Conservation (phyloP, 768 basidiomycete species). For the Clitopilus hobsonii region DNA sequence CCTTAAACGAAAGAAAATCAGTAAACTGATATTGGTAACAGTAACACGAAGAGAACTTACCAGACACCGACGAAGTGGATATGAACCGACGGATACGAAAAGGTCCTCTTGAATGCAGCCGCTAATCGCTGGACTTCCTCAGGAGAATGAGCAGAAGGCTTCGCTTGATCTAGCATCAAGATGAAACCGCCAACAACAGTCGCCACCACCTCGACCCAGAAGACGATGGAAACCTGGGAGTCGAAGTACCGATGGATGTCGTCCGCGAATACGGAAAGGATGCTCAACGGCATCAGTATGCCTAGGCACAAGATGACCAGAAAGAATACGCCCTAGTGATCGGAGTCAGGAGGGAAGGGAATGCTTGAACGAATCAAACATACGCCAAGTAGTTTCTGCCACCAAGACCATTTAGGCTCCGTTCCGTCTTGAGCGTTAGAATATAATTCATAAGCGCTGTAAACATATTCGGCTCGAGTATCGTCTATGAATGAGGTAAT, state of each 20-base stretch:
- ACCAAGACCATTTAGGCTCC: neutral
- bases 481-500: neutral
- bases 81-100: neutral
- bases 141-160: neutral
- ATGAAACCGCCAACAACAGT: neutral
- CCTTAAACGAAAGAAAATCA: conserved; percentile 31
- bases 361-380: neutral
- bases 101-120: neutral
- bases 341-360: neutral
- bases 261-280: neutral
- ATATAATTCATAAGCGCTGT: conserved; percentile 1
- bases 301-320: neutral
- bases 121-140: neutral
- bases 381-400: neutral
- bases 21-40: neutral
- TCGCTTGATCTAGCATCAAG: neutral
- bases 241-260: neutral
- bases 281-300: neutral
- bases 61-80: neutral
- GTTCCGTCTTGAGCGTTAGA: neutral
- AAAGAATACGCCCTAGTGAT: neutral
- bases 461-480: neutral
- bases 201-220: neutral
- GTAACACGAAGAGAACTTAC: neutral
- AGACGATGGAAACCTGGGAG: neutral